Evolutionary conservation across 2,329 filamentous ascomycete species (phyloP).

Genomic region (Purpureocillium lavendulum): DNA sequence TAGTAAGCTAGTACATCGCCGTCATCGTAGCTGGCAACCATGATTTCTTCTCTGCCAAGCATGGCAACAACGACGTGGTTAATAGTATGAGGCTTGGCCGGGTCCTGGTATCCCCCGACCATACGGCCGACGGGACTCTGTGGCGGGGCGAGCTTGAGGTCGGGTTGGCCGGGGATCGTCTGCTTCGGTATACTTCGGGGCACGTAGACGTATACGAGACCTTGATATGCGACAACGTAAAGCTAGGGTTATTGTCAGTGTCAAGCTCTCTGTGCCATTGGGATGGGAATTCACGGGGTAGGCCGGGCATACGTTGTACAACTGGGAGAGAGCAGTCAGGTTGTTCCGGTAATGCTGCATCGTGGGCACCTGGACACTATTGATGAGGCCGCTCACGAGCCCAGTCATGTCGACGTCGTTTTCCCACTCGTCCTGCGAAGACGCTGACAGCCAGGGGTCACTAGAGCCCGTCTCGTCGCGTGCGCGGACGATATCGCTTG

Average conservation of each 20-base stretch:
- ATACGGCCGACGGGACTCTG: conserved; percentile 27
- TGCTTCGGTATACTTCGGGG: conserved; percentile 38
- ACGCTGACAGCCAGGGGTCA: no score
- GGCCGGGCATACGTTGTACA: conserved; percentile 35
- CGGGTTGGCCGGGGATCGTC: conserved; percentile 36
- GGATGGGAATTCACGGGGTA: no score
- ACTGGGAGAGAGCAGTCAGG: conserved; percentile 48
- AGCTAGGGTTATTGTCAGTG: conserved; percentile 27
- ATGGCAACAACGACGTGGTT: conserved; percentile 64
- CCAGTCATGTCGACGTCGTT: no score
- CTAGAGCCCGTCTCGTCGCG: conserved; percentile 20
- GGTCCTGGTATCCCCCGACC: conserved; percentile 46
- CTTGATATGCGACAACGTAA: conserved; percentile 52
- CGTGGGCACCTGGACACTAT: conserved; percentile 20
- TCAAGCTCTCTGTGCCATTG: conserved; percentile 3
- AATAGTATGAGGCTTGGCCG: conserved; percentile 46
- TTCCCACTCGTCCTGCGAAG: no score
- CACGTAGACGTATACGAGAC: conserved; percentile 48
- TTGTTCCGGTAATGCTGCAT: conserved; percentile 41
- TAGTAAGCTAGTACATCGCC: conserved; percentile 69
- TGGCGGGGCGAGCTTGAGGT: conserved; percentile 39
- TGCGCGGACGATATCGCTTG: conserved; percentile 21
- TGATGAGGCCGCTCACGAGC: conserved; percentile 11
- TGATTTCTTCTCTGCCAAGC: conserved; percentile 60
- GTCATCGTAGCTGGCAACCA: conserved; percentile 63